Conservation (phyloP, 2,329 filamentous ascomycete genomes). For the Ceratocystis huliohia region DNA sequence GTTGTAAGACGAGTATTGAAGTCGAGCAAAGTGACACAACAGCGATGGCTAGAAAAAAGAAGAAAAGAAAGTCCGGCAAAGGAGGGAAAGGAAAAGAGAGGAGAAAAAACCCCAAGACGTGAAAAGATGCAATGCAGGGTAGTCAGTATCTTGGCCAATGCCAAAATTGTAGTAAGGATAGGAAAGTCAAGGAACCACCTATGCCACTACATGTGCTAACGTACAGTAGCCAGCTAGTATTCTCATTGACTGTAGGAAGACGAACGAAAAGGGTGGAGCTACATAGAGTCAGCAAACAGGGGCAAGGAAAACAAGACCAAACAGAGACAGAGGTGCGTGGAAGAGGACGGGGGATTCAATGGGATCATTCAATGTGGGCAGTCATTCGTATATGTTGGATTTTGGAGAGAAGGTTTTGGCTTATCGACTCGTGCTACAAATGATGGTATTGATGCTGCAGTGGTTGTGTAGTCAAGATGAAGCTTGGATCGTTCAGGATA, state of each 20-base stretch:
- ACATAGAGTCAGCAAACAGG: not conserved
- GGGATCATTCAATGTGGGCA: not conserved
- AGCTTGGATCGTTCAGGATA: conserved; percentile 2
- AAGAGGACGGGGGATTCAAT: not conserved
- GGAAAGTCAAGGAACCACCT: not conserved
- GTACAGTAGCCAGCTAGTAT: not conserved
- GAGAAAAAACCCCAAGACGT: not conserved
- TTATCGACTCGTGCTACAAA: not conserved
- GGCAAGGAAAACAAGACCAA: not conserved
- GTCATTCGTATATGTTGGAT: not conserved
- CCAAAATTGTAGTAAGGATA: not conserved
- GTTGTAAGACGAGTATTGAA: not conserved
- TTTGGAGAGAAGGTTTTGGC: conserved; percentile 1
- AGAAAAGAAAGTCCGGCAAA: not conserved
- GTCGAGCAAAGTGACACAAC: not conserved
- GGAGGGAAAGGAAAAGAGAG: not conserved
- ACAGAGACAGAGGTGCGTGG: not conserved
- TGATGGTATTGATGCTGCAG: not conserved
- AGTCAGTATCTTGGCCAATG: not conserved
- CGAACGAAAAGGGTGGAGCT: not conserved
- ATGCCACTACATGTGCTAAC: conserved; percentile 1
- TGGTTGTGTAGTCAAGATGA: not conserved
- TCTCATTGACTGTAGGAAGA: not conserved
- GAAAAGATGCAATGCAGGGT: not conserved
- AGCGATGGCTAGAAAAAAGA: not conserved